A percentile compares a stretch with the other conserved stretches of the same genome.
phyloP scores from a whole-genome alignment of 768 basidiomycete genomes.

The Termitomyces sp. region DNA sequence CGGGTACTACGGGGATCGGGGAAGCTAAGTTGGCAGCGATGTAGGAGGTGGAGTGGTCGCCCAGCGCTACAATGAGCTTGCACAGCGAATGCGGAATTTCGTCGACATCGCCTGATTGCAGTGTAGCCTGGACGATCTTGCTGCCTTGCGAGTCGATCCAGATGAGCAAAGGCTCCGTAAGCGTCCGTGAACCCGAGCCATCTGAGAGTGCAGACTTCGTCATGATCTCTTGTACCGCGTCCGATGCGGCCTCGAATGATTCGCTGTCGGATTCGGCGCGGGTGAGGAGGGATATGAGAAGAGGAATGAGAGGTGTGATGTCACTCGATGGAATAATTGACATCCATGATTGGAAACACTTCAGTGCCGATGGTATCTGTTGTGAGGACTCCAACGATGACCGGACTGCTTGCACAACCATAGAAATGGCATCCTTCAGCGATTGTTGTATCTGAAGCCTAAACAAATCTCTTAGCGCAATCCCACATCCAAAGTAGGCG shows the following conservation, averaged over 20 bases:
- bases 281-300: conserved; percentile 65
- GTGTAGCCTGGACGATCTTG: conserved; percentile 37
- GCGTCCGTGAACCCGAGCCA: conserved; percentile 63
- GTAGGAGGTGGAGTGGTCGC: conserved; percentile 84
- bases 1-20: conserved; percentile 30
- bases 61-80: conserved; percentile 77
- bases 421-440: conserved; percentile 63
- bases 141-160: conserved; percentile 67
- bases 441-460: conserved; percentile 67
- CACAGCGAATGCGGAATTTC: conserved; percentile 70
- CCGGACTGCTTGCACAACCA: conserved; percentile 70
- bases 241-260: conserved; percentile 62
- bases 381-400: conserved; percentile 46
- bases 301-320: conserved; percentile 63
- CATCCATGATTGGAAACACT: conserved; percentile 86
- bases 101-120: conserved; percentile 42
- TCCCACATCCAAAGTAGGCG: not conserved
- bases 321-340: conserved; percentile 67
- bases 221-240: conserved; percentile 77
- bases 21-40: conserved; percentile 69
- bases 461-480: not conserved
- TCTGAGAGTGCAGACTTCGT: conserved; percentile 70
- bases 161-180: conserved; percentile 84
- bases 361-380: conserved; percentile 70
- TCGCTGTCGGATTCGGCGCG: conserved; percentile 49